phyloP scores from a whole-genome alignment of 2,329 filamentous ascomycete species.

The Botrytis porri region DNA sequence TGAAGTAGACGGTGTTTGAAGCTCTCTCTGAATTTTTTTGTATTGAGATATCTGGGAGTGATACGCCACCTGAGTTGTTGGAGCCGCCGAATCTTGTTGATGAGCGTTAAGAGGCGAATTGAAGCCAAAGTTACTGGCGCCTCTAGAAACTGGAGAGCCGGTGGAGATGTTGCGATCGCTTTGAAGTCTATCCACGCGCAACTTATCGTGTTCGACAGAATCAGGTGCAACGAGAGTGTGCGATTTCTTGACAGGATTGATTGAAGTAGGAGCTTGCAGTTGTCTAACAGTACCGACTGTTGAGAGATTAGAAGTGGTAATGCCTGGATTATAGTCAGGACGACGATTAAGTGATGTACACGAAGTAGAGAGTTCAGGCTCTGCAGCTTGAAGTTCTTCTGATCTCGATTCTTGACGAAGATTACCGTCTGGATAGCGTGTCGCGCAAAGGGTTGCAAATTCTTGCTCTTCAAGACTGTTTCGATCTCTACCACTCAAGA shows the following conservation, averaged over 20 bases:
- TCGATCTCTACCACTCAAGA: background rate
- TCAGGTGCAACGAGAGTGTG: background rate
- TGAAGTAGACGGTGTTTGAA: background rate
- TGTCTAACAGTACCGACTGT: background rate
- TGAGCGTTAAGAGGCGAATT: background rate
- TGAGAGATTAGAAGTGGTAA: background rate
- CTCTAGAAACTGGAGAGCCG: constrained; percentile 13
- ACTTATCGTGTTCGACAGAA: background rate
- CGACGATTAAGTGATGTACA: background rate
- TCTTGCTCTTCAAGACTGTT: background rate
- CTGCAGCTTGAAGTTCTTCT: background rate
- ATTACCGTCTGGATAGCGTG: background rate
- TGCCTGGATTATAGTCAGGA: background rate
- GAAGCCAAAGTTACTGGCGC: background rate
- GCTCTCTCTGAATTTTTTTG: background rate
- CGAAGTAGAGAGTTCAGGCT: background rate
- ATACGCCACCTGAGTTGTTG: background rate
- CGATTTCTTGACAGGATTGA: background rate
- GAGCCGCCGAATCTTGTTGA: background rate
- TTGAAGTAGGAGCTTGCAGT: background rate
- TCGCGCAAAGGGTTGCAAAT: background rate
- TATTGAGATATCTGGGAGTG: background rate
- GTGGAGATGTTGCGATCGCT: background rate
- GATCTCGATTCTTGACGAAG: background rate
- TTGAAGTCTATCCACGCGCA: background rate